Percentiles rank a stretch among this genome's conserved stretches.
These are phyloP conservation scores for Triticum monococcum DNA, from an alignment of 176 grass and related monocot species.

Conservation along the genomic window DNA sequence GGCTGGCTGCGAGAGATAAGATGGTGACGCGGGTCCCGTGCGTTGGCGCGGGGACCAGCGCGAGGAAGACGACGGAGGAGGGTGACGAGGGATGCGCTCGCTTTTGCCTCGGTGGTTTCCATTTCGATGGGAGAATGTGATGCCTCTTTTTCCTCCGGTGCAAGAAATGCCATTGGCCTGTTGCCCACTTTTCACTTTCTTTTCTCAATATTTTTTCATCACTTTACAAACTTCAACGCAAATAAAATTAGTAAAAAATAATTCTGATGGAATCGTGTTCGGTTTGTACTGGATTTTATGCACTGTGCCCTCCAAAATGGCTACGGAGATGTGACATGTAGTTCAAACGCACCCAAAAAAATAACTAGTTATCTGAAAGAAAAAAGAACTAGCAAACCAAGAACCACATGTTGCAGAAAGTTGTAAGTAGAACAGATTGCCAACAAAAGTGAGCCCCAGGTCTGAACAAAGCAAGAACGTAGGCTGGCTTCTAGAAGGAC, in stretches of 20 bases:
- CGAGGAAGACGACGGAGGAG: conserved; percentile 23
- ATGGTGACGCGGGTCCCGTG: not conserved
- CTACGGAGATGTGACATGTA: too few species aligned
- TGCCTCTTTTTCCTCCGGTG: not conserved
- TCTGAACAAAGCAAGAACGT: conserved; percentile 21
- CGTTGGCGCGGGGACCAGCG: not conserved
- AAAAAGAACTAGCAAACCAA: too few species aligned
- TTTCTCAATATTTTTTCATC: not conserved
- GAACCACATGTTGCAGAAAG: too few species aligned
- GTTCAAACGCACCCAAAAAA: not conserved
- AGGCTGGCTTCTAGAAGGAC: conserved; percentile 35
- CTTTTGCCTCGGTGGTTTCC: conserved; percentile 25
- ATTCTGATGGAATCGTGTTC: not conserved
- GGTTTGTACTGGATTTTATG: too few species aligned
- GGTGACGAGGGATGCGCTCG: conserved; percentile 11
- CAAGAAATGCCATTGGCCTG: not conserved
- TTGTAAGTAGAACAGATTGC: not conserved
- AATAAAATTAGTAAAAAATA: not conserved
- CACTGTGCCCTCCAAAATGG: too few species aligned
- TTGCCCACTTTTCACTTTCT: not conserved
- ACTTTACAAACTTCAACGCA: not conserved
- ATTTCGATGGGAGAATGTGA: conserved; percentile 30
- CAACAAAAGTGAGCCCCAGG: not conserved
- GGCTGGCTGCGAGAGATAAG: not conserved
- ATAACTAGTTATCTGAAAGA: not conserved